These are phyloP conservation scores for Paraglomus brasilianum DNA, from an alignment of 192 early-diverging fungal species.

Conservation along the genomic window DNA sequence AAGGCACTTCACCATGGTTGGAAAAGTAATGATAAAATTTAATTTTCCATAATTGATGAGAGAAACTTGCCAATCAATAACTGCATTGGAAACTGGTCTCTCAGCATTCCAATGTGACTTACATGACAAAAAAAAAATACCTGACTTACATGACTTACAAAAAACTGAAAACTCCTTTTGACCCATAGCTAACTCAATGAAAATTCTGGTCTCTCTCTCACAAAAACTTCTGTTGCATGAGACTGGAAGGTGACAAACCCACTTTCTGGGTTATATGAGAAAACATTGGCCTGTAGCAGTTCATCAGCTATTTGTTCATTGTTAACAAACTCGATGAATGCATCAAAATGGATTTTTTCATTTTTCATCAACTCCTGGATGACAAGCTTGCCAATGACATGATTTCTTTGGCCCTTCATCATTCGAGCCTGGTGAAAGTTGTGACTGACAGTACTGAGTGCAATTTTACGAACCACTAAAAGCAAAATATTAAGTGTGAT, in stretches of 20 bases:
- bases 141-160: too few species aligned
- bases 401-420: not conserved
- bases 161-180: too few species aligned
- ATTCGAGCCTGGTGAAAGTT: constrained; percentile 25
- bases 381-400: constrained; percentile 14
- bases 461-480: constrained; percentile 28
- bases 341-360: constrained; percentile 8
- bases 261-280: constrained; percentile 23
- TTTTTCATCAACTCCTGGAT: constrained; percentile 22
- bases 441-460: not conserved
- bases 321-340: constrained; percentile 8
- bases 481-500: constrained; percentile 27
- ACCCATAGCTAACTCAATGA: too few species aligned
- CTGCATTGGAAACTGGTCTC: too few species aligned
- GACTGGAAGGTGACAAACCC: constrained; percentile 24
- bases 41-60: too few species aligned
- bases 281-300: constrained; percentile 28
- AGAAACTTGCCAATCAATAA: too few species aligned
- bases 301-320: constrained; percentile 22
- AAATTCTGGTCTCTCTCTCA: constrained; percentile 8
- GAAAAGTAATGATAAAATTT: too few species aligned
- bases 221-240: constrained; percentile 15
- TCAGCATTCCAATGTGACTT: too few species aligned
- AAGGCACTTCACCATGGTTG: too few species aligned
- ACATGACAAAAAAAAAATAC: too few species aligned